Evolutionary conservation across 2,329 filamentous ascomycete species (phyloP), one percentile per base, ranked within the genome.

Genomic region (Aspergillus sp.): DNA sequence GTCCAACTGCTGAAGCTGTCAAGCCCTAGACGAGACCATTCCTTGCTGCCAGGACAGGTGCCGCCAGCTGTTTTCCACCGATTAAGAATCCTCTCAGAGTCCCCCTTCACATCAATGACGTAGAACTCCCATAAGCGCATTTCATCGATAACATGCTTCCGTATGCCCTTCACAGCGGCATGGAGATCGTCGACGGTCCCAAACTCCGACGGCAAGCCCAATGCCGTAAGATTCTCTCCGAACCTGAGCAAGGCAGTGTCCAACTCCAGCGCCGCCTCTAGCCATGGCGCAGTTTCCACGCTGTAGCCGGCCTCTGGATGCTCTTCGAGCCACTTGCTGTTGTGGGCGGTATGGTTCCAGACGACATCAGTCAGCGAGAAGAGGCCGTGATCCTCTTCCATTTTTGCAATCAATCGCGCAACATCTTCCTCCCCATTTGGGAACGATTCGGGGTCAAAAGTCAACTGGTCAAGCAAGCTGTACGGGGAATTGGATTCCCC

Each of bases 291-390:
- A 1, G 89, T 96, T 25, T 79, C 78, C 43, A 94, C 68, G 56
- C 93, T 98, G 70, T 98, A 98, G 11, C 91, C 91, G 27, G 86
- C 82, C 48, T 98, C 91, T 0, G 93, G 91, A 52, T 98, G 89
- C 39, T 93, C 82, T 53, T 93, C 72, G 8, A 98, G 72, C 91
- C 91, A 98, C 49, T 81, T 75, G 61, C 83, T 93, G 63, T 96
- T 96, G 66, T 95, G 76, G 5, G 91, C 89, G 3, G 91, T 98
- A 64, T 98, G 91, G 53, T 98, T 98, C 69, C 91, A 86, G 27
- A 98, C 93, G 40, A 98, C 89, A 57, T 98, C 91, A 1, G 89
- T 95, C 64, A 98, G 63, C 40, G 84, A 86, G 35, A 98, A 69
- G 33, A 98, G 67, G 2, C 83, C 83, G 58, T 93, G 79, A 32